Percentiles rank a stretch among this genome's conserved stretches.
Conservation (phyloP, 2,329 filamentous ascomycete species). For the Ascosphaera apis region DNA sequence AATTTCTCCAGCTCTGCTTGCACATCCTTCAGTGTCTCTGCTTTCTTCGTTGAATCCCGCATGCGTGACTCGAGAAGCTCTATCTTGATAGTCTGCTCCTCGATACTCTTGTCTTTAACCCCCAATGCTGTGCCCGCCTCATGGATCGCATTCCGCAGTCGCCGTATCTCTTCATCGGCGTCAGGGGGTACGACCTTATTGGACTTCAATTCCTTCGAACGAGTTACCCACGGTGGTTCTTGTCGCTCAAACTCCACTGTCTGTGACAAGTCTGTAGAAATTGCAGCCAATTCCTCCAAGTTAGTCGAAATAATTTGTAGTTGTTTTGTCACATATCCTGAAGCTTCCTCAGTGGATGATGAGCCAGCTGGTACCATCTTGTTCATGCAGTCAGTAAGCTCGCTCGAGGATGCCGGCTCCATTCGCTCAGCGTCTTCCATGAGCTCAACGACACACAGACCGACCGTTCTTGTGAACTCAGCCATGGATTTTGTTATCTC, state of each 20-base stretch:
- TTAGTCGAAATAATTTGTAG: conserved; percentile 40
- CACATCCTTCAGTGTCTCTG: conserved; percentile 26
- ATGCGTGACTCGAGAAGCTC: conserved; percentile 77
- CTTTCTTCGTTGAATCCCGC: conserved; percentile 60
- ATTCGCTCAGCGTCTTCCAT: conserved; percentile 49
- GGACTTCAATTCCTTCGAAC: conserved; percentile 59
- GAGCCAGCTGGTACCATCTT: conserved; percentile 9
- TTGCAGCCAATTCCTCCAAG: conserved; percentile 45
- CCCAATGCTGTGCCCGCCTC: conserved; percentile 51
- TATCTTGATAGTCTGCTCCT: conserved; percentile 74
- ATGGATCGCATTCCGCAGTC: conserved; percentile 56
- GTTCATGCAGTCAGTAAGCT: conserved; percentile 39
- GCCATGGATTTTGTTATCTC: conserved; percentile 40
- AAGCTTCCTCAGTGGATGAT: conserved; percentile 29
- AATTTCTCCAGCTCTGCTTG: conserved; percentile 19
- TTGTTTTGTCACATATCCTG: conserved; percentile 43
- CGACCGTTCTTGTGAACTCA: conserved; percentile 41
- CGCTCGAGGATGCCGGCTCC: conserved; percentile 41
- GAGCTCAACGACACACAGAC: conserved; percentile 39
- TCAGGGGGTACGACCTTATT: conserved; percentile 62
- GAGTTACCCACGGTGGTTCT: conserved; percentile 59
- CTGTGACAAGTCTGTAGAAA: conserved; percentile 47
- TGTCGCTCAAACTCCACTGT: conserved; percentile 58
- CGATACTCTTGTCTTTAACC: conserved; percentile 57
- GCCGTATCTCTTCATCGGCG: conserved; percentile 61